A percentile compares a stretch with the other conserved stretches of the same genome.
These are phyloP conservation scores for Suillus spraguei DNA, from an alignment of 768 basidiomycete species.

Conservation along the genomic window DNA sequence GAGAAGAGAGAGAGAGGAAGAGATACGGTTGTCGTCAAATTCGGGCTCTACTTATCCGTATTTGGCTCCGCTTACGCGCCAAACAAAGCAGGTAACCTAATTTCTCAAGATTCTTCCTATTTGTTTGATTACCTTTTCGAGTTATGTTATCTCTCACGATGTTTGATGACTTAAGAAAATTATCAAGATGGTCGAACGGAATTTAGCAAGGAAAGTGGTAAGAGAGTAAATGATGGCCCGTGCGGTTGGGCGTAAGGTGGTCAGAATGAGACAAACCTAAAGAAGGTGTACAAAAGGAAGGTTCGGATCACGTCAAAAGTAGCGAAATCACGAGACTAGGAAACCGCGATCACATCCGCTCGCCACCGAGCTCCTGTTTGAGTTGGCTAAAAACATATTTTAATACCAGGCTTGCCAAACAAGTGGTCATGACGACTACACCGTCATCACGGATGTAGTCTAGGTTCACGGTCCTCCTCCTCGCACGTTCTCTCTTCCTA, in stretches of 20 bases:
- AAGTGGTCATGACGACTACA: too few species aligned
- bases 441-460: too few species aligned
- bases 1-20: slow-evolving; percentile 60
- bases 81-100: slow-evolving; percentile 41
- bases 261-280: slow-evolving; percentile 15
- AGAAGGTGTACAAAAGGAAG: slow-evolving; percentile 16
- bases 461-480: too few species aligned
- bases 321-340: slow-evolving; percentile 21
- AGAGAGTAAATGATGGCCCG: slow-evolving; percentile 20
- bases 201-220: background rate
- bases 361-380: slow-evolving; percentile 5
- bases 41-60: slow-evolving; percentile 43
- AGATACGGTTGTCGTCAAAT: slow-evolving; percentile 38
- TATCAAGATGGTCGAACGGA: background rate
- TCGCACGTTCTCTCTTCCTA: too few species aligned
- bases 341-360: slow-evolving; percentile 32
- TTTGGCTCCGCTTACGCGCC: slow-evolving; percentile 43
- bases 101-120: slow-evolving; percentile 21
- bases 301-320: slow-evolving; percentile 35
- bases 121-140: slow-evolving; percentile 12
- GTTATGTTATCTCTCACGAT: slow-evolving; percentile 14
- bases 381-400: too few species aligned
- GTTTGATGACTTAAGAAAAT: background rate
- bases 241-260: slow-evolving; percentile 29
- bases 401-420: too few species aligned